These are phyloP conservation scores for Daucus carota DNA, from an alignment of 129 eudicot species.

Conservation along the genomic window DNA sequence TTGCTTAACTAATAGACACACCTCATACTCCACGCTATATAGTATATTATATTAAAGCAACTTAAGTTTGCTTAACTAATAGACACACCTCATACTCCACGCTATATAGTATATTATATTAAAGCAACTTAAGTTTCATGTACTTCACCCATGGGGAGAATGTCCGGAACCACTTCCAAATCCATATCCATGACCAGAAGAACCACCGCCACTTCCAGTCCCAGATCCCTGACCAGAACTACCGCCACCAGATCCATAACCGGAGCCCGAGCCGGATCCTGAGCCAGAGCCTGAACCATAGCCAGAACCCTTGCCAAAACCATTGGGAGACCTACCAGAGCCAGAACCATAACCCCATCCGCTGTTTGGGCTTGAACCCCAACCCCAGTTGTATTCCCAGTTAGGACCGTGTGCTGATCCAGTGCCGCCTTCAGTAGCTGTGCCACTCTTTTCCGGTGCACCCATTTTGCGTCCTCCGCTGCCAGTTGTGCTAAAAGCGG, in stretches of 20 bases:
- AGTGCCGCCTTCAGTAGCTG: conserved; percentile 30
- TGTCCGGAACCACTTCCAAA: conserved; percentile 27
- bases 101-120: not conserved
- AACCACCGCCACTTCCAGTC: conserved; percentile 54
- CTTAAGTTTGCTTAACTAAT: not conserved
- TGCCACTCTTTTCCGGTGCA: conserved; percentile 1
- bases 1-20: not conserved
- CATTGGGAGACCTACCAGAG: conserved; percentile 56
- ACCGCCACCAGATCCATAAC: conserved; percentile 49
- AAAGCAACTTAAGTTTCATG: not conserved
- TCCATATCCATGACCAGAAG: conserved; percentile 42
- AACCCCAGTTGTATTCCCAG: conserved; percentile 75
- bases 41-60: not conserved
- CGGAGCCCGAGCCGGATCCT: conserved; percentile 42
- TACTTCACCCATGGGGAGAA: conserved; percentile 7
- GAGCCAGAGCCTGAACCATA: conserved; percentile 39
- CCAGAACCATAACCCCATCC: conserved; percentile 88
- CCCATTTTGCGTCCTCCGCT: conserved; percentile 26
- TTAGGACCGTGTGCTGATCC: conserved; percentile 72
- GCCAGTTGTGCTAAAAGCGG: conserved; percentile 10
- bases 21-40: not conserved
- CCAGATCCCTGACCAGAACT: conserved; percentile 14
- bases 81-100: not conserved
- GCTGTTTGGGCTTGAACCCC: conserved; percentile 55
- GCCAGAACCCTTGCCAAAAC: conserved; percentile 57